These are phyloP conservation scores for Candida anglica DNA, from an alignment of 805 yeast genomes.

Conservation along the genomic window DNA sequence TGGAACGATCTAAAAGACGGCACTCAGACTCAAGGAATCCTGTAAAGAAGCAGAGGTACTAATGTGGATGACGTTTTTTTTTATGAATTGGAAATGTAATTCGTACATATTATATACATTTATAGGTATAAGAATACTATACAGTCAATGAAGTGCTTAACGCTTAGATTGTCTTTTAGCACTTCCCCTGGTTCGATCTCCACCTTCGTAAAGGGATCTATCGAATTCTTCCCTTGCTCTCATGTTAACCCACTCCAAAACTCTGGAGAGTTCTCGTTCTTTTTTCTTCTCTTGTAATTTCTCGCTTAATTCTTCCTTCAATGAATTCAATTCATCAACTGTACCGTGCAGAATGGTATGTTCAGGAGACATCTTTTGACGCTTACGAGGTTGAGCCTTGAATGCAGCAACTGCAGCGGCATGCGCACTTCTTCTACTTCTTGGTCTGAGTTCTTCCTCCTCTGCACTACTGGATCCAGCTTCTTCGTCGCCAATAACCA, in stretches of 20 bases:
- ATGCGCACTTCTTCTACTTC: constrained; percentile 5
- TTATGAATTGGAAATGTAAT: neutral
- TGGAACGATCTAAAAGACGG: constrained; percentile 10
- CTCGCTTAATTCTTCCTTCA: constrained; percentile 21
- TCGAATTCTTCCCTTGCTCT: constrained; percentile 51
- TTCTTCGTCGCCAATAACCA: constrained; percentile 14
- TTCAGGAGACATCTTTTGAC: constrained; percentile 27
- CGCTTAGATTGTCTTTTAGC: neutral
- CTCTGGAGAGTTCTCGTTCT: constrained; percentile 42
- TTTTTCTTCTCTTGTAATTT: constrained; percentile 28
- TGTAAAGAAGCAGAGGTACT: neutral
- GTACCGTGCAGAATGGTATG: constrained; percentile 27
- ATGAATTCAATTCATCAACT: constrained; percentile 18
- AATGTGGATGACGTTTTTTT: neutral
- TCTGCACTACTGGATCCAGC: constrained; percentile 15
- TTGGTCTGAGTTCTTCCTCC: constrained; percentile 4
- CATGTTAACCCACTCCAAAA: constrained; percentile 60
- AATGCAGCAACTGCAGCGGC: constrained; percentile 8
- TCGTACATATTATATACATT: too few species aligned
- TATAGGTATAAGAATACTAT: too few species aligned
- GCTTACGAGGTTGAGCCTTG: constrained; percentile 25
- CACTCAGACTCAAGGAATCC: too few species aligned
- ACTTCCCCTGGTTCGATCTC: constrained; percentile 28
- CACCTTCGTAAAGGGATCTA: constrained; percentile 55
- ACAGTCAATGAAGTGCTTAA: too few species aligned